Percentiles rank a stretch among this genome's conserved stretches.
These are phyloP conservation scores for Pinus albicaulis DNA, from an alignment of 75 land plant genomes.

Conservation along the genomic window DNA sequence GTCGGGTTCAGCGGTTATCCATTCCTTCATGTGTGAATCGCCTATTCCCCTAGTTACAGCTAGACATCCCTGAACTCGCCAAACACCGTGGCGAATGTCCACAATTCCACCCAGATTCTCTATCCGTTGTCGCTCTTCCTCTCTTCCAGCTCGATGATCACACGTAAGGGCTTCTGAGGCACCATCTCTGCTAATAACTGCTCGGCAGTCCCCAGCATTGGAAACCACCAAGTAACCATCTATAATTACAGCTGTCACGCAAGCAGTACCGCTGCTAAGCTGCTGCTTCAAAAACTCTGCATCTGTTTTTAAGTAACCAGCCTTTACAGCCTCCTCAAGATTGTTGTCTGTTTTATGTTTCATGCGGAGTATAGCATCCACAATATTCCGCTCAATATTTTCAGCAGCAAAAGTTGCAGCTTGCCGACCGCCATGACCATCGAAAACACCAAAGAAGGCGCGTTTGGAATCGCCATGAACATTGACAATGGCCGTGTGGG, in stretches of 20 bases:
- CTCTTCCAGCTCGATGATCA: constrained; percentile 45
- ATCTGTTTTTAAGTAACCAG: constrained; percentile 48
- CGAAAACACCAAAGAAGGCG: constrained; percentile 64
- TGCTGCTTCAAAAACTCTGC: constrained; percentile 43
- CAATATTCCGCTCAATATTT: constrained; percentile 47
- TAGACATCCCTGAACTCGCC: constrained; percentile 63
- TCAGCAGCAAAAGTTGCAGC: constrained; percentile 41
- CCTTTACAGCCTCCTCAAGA: constrained; percentile 24
- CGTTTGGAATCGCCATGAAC: constrained; percentile 31
- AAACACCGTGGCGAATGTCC: constrained; percentile 36
- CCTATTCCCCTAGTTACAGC: constrained; percentile 69
- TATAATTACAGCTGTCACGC: constrained; percentile 50
- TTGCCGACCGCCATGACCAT: constrained; percentile 59
- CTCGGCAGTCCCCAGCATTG: constrained; percentile 73
- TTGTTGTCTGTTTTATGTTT: not conserved
- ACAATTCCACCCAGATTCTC: constrained; percentile 59
- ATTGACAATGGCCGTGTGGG: constrained; percentile 38
- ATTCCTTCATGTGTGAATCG: constrained; percentile 54
- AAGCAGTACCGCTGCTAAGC: constrained; percentile 54
- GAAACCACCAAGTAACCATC: constrained; percentile 48
- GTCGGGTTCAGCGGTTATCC: constrained; percentile 65
- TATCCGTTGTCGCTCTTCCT: constrained; percentile 63
- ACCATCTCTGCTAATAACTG: constrained; percentile 56
- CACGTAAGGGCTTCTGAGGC: constrained; percentile 43
- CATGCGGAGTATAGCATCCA: constrained; percentile 8